These are phyloP conservation scores for Chytriomyces sp. DNA, from an alignment of 192 early-diverging fungal genomes.

Conservation along the genomic window DNA sequence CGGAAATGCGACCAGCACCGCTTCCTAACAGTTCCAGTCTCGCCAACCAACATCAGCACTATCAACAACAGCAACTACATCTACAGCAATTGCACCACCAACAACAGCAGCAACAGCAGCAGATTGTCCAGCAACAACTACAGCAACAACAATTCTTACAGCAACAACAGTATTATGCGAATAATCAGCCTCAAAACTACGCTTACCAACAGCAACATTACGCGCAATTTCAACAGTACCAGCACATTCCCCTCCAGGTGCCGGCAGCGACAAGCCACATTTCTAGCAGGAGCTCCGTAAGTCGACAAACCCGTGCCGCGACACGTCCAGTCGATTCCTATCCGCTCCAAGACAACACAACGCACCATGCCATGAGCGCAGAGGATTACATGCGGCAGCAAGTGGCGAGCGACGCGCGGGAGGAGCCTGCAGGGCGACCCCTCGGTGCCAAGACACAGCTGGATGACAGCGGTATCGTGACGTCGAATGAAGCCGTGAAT, in stretches of 20 bases:
- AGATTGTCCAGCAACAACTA: background rate
- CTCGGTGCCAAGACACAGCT: constrained; percentile 29
- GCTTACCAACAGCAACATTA: background rate
- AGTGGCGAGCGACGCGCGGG: background rate
- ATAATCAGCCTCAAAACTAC: background rate
- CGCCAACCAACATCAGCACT: constrained; percentile 7
- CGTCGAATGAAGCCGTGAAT: constrained; percentile 43
- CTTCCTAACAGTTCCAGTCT: constrained; percentile 1
- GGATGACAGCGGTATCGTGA: constrained; percentile 47
- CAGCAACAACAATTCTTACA: constrained; percentile 7
- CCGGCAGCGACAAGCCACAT: background rate
- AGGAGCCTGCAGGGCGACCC: constrained; percentile 36
- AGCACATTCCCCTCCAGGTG: background rate
- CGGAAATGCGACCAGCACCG: background rate
- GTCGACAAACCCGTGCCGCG: background rate
- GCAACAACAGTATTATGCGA: background rate
- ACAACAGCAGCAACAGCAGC: constrained; percentile 6
- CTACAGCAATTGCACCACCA: background rate
- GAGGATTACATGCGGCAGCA: background rate
- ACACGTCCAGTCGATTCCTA: background rate
- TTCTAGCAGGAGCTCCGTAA: background rate
- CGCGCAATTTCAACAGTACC: background rate
- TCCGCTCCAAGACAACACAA: background rate
- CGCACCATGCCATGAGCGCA: background rate
- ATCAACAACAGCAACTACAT: background rate